Evolutionary conservation across 1,284 basidiomycete genomes (phyloP), one percentile per base, ranked within the genome.

Genomic region (Apiotrichum gamsii): DNA sequence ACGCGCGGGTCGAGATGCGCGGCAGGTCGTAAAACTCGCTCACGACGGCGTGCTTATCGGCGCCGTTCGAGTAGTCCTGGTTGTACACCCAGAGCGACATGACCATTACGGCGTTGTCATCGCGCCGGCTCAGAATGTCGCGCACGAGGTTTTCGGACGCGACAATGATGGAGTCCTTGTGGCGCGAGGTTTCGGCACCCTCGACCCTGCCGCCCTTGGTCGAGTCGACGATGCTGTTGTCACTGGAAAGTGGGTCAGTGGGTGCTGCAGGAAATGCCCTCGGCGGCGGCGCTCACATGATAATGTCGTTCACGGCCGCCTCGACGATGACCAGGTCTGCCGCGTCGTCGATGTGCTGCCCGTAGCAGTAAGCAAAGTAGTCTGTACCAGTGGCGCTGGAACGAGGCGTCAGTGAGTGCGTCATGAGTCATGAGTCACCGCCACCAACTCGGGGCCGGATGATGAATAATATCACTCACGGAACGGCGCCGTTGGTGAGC

Each of bases 301-400:
- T 15, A 2, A 39, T 4, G 35, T 47, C 46, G 40, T 47, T 47
- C n/a, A 47, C 40, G 5, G 46, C 46, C 5, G 14, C 16, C 46
- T 47, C 46, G 35, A 42, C n/a, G 23, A 47, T 41, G 35, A 23
- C 38, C 15, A 47, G 20, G 30, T 47, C 46, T 5, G 46, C 25
- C n/a, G 37, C 18, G n/a, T 13, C 5, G 8, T 39, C 25, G 3
- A 35, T 24, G 25, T 47, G 46, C 20, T 38, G 46, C 8, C 32
- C 18, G 30, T 42, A 47, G 25, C 46, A 47, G 13, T 20, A 25
- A 19, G 34, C 16, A 18, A 47, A 47, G 40, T 47, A 47, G 33
- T 47, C 45, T 18, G 39, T 35, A 5, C 45, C 39, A 4, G 33
- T 35, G 9, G 32, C 39, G 8, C 37, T 39, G 30, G 3, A 8